Conservation (phyloP, 73 alveolate genomes). For the Paramecium bursaria region DNA sequence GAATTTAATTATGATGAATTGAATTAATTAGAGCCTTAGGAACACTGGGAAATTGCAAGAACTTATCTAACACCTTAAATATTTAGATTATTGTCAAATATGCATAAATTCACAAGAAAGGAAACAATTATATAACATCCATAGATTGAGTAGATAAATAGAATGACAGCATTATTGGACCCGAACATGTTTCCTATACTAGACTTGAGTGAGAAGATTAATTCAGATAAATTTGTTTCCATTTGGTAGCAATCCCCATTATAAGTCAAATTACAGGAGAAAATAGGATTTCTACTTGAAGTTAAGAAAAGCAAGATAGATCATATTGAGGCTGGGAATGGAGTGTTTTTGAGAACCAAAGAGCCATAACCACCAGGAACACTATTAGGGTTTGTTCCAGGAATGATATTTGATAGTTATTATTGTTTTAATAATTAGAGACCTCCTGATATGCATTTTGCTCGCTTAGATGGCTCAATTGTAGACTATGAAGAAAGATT, state of each 20-base stretch:
- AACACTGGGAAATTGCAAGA: conserved; percentile 47
- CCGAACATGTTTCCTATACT: conserved; percentile 27
- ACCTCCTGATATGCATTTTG: conserved; percentile 61
- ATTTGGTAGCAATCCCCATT: neutral
- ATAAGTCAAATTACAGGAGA: neutral
- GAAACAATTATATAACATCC: conserved; percentile 9
- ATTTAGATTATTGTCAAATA: neutral
- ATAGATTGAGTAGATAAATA: conserved; percentile 25
- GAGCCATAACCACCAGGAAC: conserved; percentile 29
- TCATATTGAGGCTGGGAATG: conserved; percentile 40
- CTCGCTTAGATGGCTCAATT: conserved; percentile 45
- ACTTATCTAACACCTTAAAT: conserved; percentile 9
- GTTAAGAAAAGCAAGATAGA: neutral
- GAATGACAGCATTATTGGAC: conserved; percentile 36
- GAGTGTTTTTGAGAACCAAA: conserved; percentile 3
- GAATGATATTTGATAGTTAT: conserved; percentile 27
- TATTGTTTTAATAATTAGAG: neutral
- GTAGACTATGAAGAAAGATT: neutral
- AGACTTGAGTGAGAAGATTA: conserved; percentile 2
- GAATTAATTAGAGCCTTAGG: conserved; percentile 6
- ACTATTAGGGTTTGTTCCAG: conserved; percentile 44
- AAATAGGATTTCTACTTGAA: conserved; percentile 13
- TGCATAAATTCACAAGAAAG: neutral
- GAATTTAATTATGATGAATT: conserved; percentile 13
- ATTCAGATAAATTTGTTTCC: neutral